phyloP scores from a whole-genome alignment of 2,329 filamentous ascomycete species.

The Myriosclerotinia scirpicola region DNA sequence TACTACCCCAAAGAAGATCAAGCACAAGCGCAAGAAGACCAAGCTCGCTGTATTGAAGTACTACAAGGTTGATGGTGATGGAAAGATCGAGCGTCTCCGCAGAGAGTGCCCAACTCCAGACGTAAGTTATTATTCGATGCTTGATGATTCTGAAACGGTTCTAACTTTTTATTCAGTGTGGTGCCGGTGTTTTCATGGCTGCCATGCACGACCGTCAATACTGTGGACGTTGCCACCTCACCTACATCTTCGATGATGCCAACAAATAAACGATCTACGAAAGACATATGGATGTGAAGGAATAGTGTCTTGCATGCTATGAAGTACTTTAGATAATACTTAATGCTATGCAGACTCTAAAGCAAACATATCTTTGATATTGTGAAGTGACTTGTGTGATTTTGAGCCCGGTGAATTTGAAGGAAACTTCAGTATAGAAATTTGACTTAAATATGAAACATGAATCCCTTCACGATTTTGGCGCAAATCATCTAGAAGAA shows the following conservation, averaged over 20 bases:
- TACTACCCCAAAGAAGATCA: slow-evolving; percentile 99
- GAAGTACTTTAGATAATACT: slow-evolving; percentile 23
- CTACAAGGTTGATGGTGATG: slow-evolving; percentile 99
- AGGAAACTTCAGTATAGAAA: no score
- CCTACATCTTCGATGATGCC: slow-evolving; percentile 69
- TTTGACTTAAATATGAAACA: not conserved
- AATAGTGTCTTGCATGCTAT: slow-evolving; percentile 27
- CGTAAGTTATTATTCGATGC: slow-evolving; percentile 54
- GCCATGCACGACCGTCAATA: slow-evolving; percentile 97
- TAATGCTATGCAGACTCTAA: slow-evolving; percentile 27
- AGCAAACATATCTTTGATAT: not conserved
- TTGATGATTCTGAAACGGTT: slow-evolving; percentile 13
- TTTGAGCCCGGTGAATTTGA: not conserved
- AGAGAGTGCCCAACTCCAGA: slow-evolving; percentile 93
- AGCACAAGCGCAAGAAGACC: slow-evolving; percentile 99
- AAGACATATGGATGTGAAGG: slow-evolving; percentile 21
- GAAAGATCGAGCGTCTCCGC: slow-evolving; percentile 99
- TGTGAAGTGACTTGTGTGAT: slow-evolving; percentile 1
- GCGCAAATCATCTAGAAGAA: not conserved
- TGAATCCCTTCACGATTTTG: not conserved
- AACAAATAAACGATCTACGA: slow-evolving; percentile 55
- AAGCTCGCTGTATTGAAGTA: slow-evolving; percentile 99
- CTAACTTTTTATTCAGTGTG: slow-evolving; percentile 65
- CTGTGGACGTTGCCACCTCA: slow-evolving; percentile 66
- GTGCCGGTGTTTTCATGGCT: slow-evolving; percentile 99